Percentiles rank a stretch among this genome's conserved stretches.
Evolutionary conservation across 805 yeast species (phyloP).

Genomic region (Suhomyces pyralidae): DNA sequence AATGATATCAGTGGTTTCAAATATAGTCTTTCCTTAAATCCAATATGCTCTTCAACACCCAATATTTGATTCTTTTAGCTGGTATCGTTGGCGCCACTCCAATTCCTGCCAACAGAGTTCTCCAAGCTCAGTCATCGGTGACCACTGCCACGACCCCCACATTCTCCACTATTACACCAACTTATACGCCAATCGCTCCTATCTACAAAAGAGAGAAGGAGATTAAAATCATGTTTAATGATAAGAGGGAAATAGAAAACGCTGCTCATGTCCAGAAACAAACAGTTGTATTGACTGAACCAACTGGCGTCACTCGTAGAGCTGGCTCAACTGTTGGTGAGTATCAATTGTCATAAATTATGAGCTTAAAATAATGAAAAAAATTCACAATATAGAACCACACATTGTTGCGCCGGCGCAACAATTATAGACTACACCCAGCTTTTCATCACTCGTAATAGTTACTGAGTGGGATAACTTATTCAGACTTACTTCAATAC

Average conservation of each 20-base stretch:
- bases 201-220: conserved; percentile 8
- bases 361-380: background rate
- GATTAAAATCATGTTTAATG: conserved; percentile 15
- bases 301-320: background rate
- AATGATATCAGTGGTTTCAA: background rate
- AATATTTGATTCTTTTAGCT: background rate
- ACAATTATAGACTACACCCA: background rate
- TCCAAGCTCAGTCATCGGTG: conserved; percentile 14
- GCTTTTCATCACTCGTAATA: background rate
- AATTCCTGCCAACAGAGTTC: conserved; percentile 26
- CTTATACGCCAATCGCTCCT: conserved; percentile 16
- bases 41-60: background rate
- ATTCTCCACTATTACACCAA: conserved; percentile 16
- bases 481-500: background rate
- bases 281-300: background rate
- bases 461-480: background rate
- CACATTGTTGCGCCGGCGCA: background rate
- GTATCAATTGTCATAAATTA: background rate
- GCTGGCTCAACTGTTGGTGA: background rate
- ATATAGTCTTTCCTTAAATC: background rate
- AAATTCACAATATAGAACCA: background rate
- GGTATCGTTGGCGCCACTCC: conserved; percentile 19
- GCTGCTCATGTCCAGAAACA: background rate
- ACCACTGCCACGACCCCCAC: conserved; percentile 8
- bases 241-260: conserved; percentile 11